A percentile compares a stretch with the other conserved stretches of the same genome.
These are phyloP conservation scores for Calonectria crousiana DNA, from an alignment of 2,329 filamentous ascomycete genomes.

Conservation along the genomic window DNA sequence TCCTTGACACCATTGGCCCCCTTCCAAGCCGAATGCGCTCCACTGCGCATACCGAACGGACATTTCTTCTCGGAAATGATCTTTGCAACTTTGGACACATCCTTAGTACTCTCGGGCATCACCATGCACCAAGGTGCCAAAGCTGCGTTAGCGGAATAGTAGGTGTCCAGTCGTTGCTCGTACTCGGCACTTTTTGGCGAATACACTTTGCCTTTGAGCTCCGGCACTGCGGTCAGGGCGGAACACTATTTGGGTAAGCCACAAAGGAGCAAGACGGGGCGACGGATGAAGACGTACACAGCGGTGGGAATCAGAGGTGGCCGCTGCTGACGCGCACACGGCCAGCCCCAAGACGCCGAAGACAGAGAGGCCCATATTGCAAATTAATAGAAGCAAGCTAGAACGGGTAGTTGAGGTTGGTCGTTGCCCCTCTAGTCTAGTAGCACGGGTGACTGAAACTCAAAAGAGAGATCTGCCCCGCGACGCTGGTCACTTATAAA, in stretches of 20 bases:
- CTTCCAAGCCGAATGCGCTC: conserved; percentile 49
- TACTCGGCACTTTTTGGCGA: conserved; percentile 34
- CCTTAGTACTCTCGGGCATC: conserved; percentile 37
- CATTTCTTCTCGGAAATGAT: conserved; percentile 37
- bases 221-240: conserved; percentile 31
- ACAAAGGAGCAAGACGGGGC: not conserved
- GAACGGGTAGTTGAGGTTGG: not conserved
- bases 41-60: conserved; percentile 48
- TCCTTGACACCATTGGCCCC: conserved; percentile 44
- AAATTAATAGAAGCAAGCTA: not conserved
- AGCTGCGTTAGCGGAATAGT: conserved; percentile 49
- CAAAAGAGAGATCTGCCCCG: not conserved
- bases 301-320: not conserved
- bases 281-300: not conserved
- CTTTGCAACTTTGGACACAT: conserved; percentile 41
- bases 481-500: not conserved
- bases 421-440: not conserved
- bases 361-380: not conserved
- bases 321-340: not conserved
- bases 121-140: conserved; percentile 47
- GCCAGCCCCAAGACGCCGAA: not conserved
- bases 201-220: conserved; percentile 41
- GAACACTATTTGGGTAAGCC: conserved; percentile 33
- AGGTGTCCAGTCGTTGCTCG: conserved; percentile 38
- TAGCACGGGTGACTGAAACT: not conserved